phyloP scores from a whole-genome alignment of 176 grass and related monocot species.

The Miscanthus lutarioriparius region DNA sequence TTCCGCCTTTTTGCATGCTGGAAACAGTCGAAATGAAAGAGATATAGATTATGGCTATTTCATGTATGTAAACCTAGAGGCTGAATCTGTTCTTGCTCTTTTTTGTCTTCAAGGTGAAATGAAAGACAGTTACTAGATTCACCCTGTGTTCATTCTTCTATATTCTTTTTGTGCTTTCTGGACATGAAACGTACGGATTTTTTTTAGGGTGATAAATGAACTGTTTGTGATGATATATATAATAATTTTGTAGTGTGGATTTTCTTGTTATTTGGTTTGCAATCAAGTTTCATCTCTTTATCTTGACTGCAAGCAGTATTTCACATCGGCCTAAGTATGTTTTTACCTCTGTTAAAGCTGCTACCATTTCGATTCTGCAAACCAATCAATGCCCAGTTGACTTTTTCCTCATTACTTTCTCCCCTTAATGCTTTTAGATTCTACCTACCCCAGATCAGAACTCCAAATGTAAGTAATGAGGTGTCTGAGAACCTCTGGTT shows the following conservation, averaged over 20 bases:
- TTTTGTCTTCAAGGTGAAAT: conserved; percentile 25
- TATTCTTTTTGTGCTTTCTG: not conserved
- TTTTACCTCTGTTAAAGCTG: not conserved
- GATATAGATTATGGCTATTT: not conserved
- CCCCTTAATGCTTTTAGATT: conserved; percentile 33
- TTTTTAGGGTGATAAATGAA: not conserved
- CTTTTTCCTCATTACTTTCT: conserved; percentile 18
- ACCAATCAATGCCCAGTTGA: not conserved
- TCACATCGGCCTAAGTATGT: not conserved
- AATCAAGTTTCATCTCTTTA: not conserved
- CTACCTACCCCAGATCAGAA: conserved; percentile 30
- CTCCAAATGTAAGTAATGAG: conserved; percentile 20
- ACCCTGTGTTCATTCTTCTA: not conserved
- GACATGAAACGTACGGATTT: not conserved
- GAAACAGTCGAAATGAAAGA: not conserved
- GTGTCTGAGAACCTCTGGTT: not conserved
- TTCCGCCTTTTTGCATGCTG: not conserved
- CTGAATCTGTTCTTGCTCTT: not conserved
- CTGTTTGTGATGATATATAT: not conserved
- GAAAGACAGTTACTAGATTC: conserved; percentile 11
- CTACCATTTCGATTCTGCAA: not conserved
- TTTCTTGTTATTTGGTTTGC: not conserved
- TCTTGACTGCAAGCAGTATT: not conserved
- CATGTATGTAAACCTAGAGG: conserved; percentile 23
- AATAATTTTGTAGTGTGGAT: not conserved